phyloP scores from a whole-genome alignment of 192 early-diverging fungal genomes.

The Linnemannia exigua region DNA sequence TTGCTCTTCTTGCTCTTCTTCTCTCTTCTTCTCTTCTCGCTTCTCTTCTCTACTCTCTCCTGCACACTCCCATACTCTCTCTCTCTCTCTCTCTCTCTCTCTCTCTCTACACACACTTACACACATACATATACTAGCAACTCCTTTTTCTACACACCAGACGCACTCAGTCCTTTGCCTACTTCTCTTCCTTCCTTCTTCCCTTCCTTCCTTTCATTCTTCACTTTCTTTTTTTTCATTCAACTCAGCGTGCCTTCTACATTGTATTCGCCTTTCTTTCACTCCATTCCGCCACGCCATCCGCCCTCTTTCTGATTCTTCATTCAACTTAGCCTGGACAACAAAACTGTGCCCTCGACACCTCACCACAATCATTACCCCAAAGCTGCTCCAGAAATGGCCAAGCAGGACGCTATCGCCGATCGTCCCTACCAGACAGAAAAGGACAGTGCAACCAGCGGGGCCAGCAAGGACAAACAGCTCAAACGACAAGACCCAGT shows the following conservation, averaged over 20 bases:
- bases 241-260: too few relatives aligned
- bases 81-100: background rate
- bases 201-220: background rate
- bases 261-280: background rate
- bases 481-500: background rate
- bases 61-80: background rate
- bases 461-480: background rate
- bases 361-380: too few relatives aligned
- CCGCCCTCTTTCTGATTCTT: background rate
- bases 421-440: background rate
- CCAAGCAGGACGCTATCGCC: slow-evolving; percentile 21
- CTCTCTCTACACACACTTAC: background rate
- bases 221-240: background rate
- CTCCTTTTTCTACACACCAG: background rate
- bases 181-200: background rate
- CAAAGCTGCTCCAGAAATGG: slow-evolving; percentile 2
- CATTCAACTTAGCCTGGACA: too few relatives aligned
- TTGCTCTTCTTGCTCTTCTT: too few relatives aligned
- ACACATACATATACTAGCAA: too few relatives aligned
- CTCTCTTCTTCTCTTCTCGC: background rate
- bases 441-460: background rate
- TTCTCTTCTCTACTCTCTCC: background rate
- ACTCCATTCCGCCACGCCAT: background rate
- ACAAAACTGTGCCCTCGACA: too few relatives aligned
- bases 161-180: background rate